A percentile compares a stretch with the other conserved stretches of the same genome.
phyloP scores from a whole-genome alignment of 768 basidiomycete species.

The Boletus pseudo-olivaceus region DNA sequence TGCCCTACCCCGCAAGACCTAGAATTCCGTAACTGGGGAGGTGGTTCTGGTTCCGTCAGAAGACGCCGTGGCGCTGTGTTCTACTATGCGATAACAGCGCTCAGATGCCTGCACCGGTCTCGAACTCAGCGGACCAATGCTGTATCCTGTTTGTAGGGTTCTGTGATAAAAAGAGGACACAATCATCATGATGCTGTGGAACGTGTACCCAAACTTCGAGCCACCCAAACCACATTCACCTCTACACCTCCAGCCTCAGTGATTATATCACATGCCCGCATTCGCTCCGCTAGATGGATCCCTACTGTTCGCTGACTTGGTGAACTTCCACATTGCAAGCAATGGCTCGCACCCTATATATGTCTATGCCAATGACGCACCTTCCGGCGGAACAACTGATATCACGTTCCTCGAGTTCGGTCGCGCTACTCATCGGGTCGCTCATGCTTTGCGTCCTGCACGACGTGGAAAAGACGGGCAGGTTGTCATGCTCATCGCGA shows the following conservation, averaged over 20 bases:
- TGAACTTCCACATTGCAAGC: conserved; percentile 20
- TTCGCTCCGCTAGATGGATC: conserved; percentile 21
- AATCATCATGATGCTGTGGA: background rate
- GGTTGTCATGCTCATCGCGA: conserved; percentile 33
- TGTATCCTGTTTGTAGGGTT: background rate
- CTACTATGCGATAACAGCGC: too few relatives aligned
- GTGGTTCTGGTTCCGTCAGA: background rate
- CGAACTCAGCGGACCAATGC: background rate
- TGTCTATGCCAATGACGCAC: conserved; percentile 13
- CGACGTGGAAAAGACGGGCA: conserved; percentile 19
- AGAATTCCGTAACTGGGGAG: background rate
- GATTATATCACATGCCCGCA: background rate
- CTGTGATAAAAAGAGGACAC: background rate
- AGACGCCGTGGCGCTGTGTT: background rate
- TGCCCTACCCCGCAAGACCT: background rate
- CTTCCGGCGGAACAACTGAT: conserved; percentile 7
- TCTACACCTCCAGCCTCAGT: background rate
- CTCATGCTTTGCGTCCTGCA: conserved; percentile 21
- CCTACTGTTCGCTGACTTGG: conserved; percentile 17
- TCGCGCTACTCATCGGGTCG: conserved; percentile 32
- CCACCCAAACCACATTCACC: background rate
- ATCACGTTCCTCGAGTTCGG: conserved; percentile 25
- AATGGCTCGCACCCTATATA: conserved; percentile 15
- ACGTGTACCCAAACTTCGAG: background rate
- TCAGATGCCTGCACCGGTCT: background rate